phyloP scores from a whole-genome alignment of 257 asterid genomes.

The Haberlea rhodopensis region DNA sequence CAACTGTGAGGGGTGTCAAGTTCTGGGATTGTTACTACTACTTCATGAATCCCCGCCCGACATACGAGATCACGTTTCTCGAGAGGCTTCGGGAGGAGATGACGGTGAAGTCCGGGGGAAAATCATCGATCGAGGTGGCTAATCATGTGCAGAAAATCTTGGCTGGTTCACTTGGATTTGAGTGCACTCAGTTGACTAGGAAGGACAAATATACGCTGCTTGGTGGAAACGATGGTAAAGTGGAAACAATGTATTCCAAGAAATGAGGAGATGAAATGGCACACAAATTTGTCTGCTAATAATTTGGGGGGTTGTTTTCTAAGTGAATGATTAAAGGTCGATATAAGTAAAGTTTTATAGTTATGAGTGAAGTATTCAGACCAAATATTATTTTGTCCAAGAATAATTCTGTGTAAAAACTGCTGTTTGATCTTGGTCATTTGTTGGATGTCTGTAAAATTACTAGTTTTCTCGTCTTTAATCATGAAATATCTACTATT shows the following conservation, averaged over 20 bases:
- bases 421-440: too few relatives aligned
- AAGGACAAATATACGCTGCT: conserved; percentile 93
- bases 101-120: conserved; percentile 79
- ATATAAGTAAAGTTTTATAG: conserved; percentile 2
- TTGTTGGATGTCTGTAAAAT: too few relatives aligned
- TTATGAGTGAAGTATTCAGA: background rate
- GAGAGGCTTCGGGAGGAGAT: conserved; percentile 76
- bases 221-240: conserved; percentile 97
- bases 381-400: conserved; percentile 20
- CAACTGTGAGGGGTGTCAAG: conserved; percentile 75
- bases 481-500: too few relatives aligned
- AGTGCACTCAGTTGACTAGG: conserved; percentile 90
- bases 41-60: conserved; percentile 92
- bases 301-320: background rate
- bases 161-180: conserved; percentile 80
- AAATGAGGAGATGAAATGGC: conserved; percentile 43
- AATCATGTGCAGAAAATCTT: conserved; percentile 82
- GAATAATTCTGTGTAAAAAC: too few relatives aligned
- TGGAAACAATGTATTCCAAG: conserved; percentile 84
- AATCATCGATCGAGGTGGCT: conserved; percentile 83
- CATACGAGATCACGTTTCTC: conserved; percentile 64
- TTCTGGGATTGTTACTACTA: conserved; percentile 83
- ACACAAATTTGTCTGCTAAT: background rate
- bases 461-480: too few relatives aligned
- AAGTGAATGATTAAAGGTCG: conserved; percentile 2